Base-by-base conservation (phyloP, 371 early-diverging fungal genomes). In the Actinomortierella wolfii region DNA sequence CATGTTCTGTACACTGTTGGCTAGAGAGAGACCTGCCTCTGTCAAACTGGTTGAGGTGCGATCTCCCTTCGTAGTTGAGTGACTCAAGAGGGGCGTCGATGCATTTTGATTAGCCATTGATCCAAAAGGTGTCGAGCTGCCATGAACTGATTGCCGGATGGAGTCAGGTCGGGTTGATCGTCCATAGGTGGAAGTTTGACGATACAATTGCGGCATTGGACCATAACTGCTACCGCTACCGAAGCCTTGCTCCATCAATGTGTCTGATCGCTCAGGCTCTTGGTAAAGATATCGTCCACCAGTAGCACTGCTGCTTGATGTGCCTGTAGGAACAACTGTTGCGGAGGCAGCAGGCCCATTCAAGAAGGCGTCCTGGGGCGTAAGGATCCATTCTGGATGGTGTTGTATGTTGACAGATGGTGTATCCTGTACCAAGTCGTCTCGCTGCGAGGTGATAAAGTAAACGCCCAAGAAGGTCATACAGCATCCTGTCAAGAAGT, bases 391-490 rank as follows among this genome's bases (percentile, higher is more conserved):
- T 25, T 67, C 64, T 8, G 74, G 42, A 24, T 45, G 52, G 13
- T 34, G 34, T 11, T 34, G 34, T 11, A 39, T 41, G 21, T 29
- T 45, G 1, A 51, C 26, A 9, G 48, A 18, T n/a, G 42, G 50
- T 0, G 55, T 58, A n/a, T 25, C 39, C 9, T 18, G 40, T 1
- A 29, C 64, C 20, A 51, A 57, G n/a, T 63, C 67, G 25, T 71
- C 65, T 7, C 82, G 74, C 48, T 85, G 80, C 2, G 87, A 84
- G 3, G 91, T 89, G 47, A 92, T 90, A 14, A 91, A 67, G 49
- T 80, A 88, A 8, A 92, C 91, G 17, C 91, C 92, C 24, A 85
- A 29, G 54, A 90, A 92, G 41, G 89, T 90, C 54, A 86, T 70
- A n/a, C 77, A 59, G 62, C 90, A 83, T 34, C 90, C 84, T 28